Base-by-base conservation (phyloP, 2,329 filamentous ascomycete species). In the Ambrosiella cleistominuta region DNA sequence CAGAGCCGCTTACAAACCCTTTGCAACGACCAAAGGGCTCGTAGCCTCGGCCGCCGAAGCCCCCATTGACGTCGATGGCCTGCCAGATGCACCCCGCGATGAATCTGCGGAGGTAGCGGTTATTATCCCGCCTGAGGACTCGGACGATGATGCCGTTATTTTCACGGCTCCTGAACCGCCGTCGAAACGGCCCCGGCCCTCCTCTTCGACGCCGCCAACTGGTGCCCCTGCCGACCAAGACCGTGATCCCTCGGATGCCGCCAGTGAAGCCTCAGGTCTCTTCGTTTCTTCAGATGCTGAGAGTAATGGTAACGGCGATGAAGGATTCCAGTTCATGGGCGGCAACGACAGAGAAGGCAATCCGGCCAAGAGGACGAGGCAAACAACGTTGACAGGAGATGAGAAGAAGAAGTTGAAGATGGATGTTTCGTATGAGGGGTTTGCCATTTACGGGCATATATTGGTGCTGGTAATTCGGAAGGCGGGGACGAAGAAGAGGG, bases 351-450 rank as follows among this genome's bases (percentile, higher is more conserved):
- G 15, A 6, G 47, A 15, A 9, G 11, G 50, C 42, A 52, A 61
- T 45, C 19, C 74, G 35, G 64, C 70, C 38, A 79, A 78, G 68
- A 72, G 73, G 58, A 70, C 68, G 40, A 67, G 68, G 66, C 72
- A 71, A 42, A 66, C 64, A 51, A 66, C 64, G 39, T 60, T 61
- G 38, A 64, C 58, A 39, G 70, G 66, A 15, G 82, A 86, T 59
- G 86, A 95, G 66, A 94, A 96, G 72, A 96, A 98, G 74, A 97
- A 96, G 69, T 72, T 95, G 64, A 80, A 79, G 17, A 80, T 96
- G 73, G 83, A 85, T 62, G 93, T 91, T 35, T 83, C 82, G 12
- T 98, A 97, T 70, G 89, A 97, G 66, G 91, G 93, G 7, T 97
- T 97, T 71, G 87, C 85, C 65, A 96, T 98, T 66, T 95, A 95